Base-by-base conservation (phyloP, 176 grass and related monocot genomes). In the Olyra latifolia region DNA sequence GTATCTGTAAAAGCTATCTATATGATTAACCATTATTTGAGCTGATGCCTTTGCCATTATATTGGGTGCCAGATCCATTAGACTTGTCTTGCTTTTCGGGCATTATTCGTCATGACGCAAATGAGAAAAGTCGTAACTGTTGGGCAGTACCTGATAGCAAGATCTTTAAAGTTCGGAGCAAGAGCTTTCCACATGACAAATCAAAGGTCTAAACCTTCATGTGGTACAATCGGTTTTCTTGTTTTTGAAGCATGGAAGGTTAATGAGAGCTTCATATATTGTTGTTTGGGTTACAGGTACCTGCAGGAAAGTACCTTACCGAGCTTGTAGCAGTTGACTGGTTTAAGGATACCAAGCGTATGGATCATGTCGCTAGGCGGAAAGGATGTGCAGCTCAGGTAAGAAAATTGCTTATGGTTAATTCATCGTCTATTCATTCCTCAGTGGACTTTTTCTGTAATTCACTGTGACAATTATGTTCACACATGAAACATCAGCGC, bases 81-180 rank as follows among this genome's bases (percentile, higher is more conserved):
- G 96, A 99, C 80, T 54, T 90, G 74, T 93, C 96, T 58, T 79
- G 58, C 49, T 99, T 99, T 89, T 91, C 71, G 83, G 86, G 92
- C 52, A 95, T 68, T 75, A 87, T 99, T 72, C 45, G 80, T 55
- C 82, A 50, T 58, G 96, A 99, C 78, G 72, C 83, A 67, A 82
- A 82, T 73, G 96, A 99, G 53, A 91, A 93, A 79, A 84, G 78
- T 24, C 90, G 92, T 52, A 95, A 95, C 75, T 95, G 96, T 53
- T 95, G 90, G 90, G 41, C 62, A 63, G 64, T 93, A 80, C 96
- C 96, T 78, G 90, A 98, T 83, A 83, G 83, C 80, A 99, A 93
- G 45, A 82, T 83, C 71, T 95, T 99, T 82, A 99, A 95, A 93
- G 90, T 99, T 60, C 96, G 96, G 50, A 91, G 96, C 81, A 89